Base-by-base conservation (phyloP, 2,329 filamentous ascomycete species). In the Talaromyces funiculosus region DNA sequence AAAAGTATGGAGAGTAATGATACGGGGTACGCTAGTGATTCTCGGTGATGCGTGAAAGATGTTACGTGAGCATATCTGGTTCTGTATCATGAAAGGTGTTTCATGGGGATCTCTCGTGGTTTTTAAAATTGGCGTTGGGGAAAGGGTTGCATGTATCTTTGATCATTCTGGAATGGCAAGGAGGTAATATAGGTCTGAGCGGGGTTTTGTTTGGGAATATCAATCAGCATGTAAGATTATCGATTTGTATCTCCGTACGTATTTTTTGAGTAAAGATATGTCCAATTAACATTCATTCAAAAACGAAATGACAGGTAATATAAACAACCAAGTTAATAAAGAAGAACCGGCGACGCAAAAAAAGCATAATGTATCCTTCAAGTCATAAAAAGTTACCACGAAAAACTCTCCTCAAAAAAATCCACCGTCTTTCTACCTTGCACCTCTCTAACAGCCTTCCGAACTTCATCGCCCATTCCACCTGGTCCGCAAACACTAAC, bases 401-500 rank as follows among this genome's bases (percentile, higher is more conserved):
- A 70, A 62, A 91, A 91, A 57, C 82, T 84, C 75, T 91, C 88
- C 73, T 90, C 87, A n/a, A 87, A 78, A 67, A 90, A 89, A 68
- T 90, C 86, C 8, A 90, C 79, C 26, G 86, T 84, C 2, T 77
- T 83, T 43, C 74, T 75, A 20, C 81, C 75, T 57, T 85, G 81
- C 67, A 88, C 84, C 37, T 79, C 75, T 20, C 88, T 78, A 5
- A 87, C 85, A 2, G 85, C 86, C 37, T 81, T 78, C 53, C 88
- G 78, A 2, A 90, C 86, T 68, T 90, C 87, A 66, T 91, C 88
- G 2, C 85, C 85, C 65, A 91, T 75, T 0, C 83, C 85, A 22
- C 88, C 88, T 2, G 88, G 85, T 8, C 88, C 88, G 66, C 88
- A 90, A 24, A 90, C 87, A 4, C 85, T 89, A 37, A 96, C 90